A percentile compares a stretch with the other conserved stretches of the same genome.
Conservation (phyloP, 768 basidiomycete species). For the Megacollybia marginata region DNA sequence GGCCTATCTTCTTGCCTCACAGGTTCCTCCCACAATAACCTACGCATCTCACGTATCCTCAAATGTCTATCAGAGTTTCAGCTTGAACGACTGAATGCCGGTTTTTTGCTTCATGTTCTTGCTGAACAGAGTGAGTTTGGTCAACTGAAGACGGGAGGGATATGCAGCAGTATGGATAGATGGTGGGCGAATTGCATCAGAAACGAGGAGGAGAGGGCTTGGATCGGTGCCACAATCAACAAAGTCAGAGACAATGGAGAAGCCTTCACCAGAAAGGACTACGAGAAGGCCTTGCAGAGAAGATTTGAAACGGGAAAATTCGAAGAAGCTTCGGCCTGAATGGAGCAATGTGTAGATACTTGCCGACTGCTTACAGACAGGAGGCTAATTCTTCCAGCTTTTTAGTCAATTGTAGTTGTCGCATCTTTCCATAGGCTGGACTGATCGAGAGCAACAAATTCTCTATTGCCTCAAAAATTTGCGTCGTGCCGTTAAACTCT, state of each 20-base stretch:
- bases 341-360: constrained; percentile 3
- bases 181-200: constrained; percentile 77
- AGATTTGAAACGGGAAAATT: constrained; percentile 30
- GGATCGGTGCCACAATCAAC: constrained; percentile 42
- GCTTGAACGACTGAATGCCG: constrained; percentile 54
- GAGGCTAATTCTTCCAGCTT: constrained; percentile 31
- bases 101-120: constrained; percentile 63
- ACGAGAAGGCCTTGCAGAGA: constrained; percentile 39
- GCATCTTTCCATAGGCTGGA: constrained; percentile 40
- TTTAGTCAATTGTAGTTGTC: constrained; percentile 37
- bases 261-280: constrained; percentile 52
- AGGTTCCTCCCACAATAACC: constrained; percentile 70
- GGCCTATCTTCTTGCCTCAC: background rate
- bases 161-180: constrained; percentile 61
- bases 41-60: constrained; percentile 70
- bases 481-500: background rate
- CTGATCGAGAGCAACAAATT: constrained; percentile 48
- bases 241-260: constrained; percentile 38
- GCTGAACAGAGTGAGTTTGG: constrained; percentile 58
- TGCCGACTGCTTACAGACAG: background rate
- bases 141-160: constrained; percentile 38
- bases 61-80: constrained; percentile 71
- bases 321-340: constrained; percentile 8
- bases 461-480: constrained; percentile 52
- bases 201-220: constrained; percentile 48